These are phyloP conservation scores for Penicillium arizonense DNA, from an alignment of 495 filamentous ascomycete species.

Conservation along the genomic window DNA sequence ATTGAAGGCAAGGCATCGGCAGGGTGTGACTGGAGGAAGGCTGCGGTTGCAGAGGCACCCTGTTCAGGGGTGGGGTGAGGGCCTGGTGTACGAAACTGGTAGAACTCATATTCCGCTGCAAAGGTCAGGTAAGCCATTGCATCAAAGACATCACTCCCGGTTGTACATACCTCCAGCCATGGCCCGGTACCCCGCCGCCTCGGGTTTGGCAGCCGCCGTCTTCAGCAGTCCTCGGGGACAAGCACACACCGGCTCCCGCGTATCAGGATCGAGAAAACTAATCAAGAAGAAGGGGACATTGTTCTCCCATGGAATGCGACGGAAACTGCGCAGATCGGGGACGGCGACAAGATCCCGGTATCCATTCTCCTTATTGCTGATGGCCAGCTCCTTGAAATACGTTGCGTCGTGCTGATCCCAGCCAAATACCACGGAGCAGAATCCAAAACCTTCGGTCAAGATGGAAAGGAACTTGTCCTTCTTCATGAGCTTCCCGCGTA, in stretches of 20 bases:
- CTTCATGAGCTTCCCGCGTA: slow-evolving; percentile 91
- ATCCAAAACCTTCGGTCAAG: slow-evolving; percentile 82
- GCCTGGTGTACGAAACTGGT: slow-evolving; percentile 76
- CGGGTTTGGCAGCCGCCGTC: slow-evolving; percentile 63
- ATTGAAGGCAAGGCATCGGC: slow-evolving; percentile 68
- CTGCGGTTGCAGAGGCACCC: slow-evolving; percentile 69
- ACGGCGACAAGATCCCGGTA: slow-evolving; percentile 87
- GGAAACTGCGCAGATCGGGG: slow-evolving; percentile 76
- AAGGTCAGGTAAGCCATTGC: slow-evolving; percentile 5
- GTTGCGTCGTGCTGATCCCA: slow-evolving; percentile 98
- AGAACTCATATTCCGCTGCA: slow-evolving; percentile 96
- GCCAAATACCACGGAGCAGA: slow-evolving; percentile 94
- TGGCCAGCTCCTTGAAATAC: slow-evolving; percentile 78
- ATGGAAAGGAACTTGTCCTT: slow-evolving; percentile 95
- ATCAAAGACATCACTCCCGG: background rate
- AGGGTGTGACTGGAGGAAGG: slow-evolving; percentile 71
- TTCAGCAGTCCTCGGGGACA: slow-evolving; percentile 79
- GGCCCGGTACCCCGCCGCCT: slow-evolving; percentile 65
- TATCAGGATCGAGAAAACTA: slow-evolving; percentile 68
- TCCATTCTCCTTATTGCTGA: slow-evolving; percentile 91
- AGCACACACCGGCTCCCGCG: slow-evolving; percentile 64
- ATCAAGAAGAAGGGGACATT: slow-evolving; percentile 91
- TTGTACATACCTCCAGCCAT: slow-evolving; percentile 82
- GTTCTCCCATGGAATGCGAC: slow-evolving; percentile 94
- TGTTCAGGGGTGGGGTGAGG: slow-evolving; percentile 44